Conservation (phyloP, 129 eudicot genomes). For the Centella asiatica region DNA sequence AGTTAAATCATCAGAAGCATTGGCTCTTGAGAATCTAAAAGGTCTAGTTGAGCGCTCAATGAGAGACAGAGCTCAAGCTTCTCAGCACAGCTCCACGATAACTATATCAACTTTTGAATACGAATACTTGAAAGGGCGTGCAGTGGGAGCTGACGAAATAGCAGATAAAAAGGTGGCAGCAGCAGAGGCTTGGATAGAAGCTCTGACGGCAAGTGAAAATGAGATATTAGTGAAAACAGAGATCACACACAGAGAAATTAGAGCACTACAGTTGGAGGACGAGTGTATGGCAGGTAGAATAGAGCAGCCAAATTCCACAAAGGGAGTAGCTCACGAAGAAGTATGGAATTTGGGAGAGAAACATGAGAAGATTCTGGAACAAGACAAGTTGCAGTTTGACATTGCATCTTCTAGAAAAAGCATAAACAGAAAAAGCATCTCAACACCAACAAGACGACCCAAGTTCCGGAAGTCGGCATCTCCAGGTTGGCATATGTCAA, state of each 20-base stretch:
- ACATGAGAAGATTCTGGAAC: conserved; percentile 6
- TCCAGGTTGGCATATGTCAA: conserved; percentile 25
- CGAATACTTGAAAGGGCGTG: conserved; percentile 50
- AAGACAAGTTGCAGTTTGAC: conserved; percentile 12
- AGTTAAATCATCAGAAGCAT: conserved; percentile 48
- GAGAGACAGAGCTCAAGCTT: conserved; percentile 40
- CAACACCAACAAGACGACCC: conserved; percentile 27
- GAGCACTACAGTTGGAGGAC: conserved; percentile 28
- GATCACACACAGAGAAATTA: conserved; percentile 27
- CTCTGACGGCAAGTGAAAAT: conserved; percentile 58
- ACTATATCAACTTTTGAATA: conserved; percentile 60
- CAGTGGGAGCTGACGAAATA: conserved; percentile 47
- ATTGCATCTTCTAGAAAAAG: conserved; percentile 24
- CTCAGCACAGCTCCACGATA: conserved; percentile 33
- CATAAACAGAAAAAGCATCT: conserved; percentile 19
- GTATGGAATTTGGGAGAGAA: conserved; percentile 10
- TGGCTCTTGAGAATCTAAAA: conserved; percentile 39
- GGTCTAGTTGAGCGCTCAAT: conserved; percentile 29
- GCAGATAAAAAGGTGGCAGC: conserved; percentile 82
- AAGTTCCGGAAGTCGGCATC: conserved; percentile 37
- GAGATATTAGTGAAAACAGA: conserved; percentile 46
- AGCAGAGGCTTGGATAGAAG: conserved; percentile 77
- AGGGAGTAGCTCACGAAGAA: conserved; percentile 10
- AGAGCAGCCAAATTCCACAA: conserved; percentile 8
- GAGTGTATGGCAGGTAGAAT: conserved; percentile 17